phyloP scores from a whole-genome alignment of 208 protist genomes.

The Naegleria lovaniensis region DNA sequence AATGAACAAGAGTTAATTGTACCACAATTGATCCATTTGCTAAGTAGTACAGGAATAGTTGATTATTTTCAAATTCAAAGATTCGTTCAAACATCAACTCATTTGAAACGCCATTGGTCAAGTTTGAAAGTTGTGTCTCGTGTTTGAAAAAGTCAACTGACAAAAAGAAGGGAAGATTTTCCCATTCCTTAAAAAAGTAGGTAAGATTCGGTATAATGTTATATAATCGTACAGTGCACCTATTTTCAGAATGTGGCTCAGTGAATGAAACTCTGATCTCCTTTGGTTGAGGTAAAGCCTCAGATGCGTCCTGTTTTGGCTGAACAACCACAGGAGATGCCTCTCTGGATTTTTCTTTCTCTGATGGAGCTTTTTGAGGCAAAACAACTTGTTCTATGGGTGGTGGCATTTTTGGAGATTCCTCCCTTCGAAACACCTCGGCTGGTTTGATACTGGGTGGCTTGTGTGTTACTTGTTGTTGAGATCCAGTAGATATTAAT shows the following conservation, averaged over 20 bases:
- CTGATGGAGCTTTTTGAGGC: neutral
- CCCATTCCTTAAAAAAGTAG: neutral
- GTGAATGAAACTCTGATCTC: neutral
- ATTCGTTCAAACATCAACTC: neutral
- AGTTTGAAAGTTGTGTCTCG: neutral
- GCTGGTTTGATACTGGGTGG: neutral
- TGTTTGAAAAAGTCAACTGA: neutral
- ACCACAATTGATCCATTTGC: neutral
- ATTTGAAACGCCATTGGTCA: neutral
- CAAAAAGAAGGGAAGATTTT: neutral
- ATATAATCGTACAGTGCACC: neutral
- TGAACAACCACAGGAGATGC: neutral
- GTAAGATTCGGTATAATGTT: neutral
- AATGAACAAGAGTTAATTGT: neutral
- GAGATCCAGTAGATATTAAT: neutral
- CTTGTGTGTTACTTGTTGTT: neutral
- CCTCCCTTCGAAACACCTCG: neutral
- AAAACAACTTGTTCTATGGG: neutral
- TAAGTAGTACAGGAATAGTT: neutral
- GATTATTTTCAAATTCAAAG: neutral
- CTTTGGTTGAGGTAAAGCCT: neutral
- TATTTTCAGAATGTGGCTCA: neutral
- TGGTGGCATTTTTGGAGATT: neutral
- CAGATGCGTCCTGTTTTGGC: no score
- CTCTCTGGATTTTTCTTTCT: neutral